Evolutionary conservation across 768 basidiomycete species (phyloP), one percentile per base, ranked within the genome.

Genomic region (Symmetrospora coprosmae): DNA sequence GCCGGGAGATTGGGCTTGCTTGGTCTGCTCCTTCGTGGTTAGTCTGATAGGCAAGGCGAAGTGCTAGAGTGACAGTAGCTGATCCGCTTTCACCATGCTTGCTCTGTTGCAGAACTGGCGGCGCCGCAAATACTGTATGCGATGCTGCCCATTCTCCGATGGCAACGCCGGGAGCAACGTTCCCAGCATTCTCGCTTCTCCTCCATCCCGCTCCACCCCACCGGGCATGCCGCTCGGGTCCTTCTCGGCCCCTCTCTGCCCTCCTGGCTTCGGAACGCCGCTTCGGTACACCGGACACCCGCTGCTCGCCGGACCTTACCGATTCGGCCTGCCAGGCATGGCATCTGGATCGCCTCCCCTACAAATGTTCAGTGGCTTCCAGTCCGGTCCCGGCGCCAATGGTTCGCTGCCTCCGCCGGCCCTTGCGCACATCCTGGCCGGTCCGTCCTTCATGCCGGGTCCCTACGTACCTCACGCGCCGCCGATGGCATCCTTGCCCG

Each of bases 1-100:
- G 53, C 53, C 53, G 7, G 53, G 53, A 11, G 53, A 56, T 23
- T 56, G 53, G 53, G 34, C n/a, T 40, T 56, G 53, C 39, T 30
- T 56, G 7, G 53, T 45, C 6, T 56, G 53, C 28, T 27, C 25
- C 31, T 56, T 56, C 41, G 40, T 45, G 19, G 53, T 56, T 14
- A 45, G 53, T 56, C 37, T 21, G 5, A 31, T 4, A n/a, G n/a
- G n/a, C n/a, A n/a, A n/a, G n/a, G n/a, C n/a, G n/a, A n/a, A n/a
- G n/a, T n/a, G n/a, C n/a, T n/a, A n/a, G n/a, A n/a, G n/a, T n/a
- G n/a, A n/a, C n/a, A n/a, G n/a, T n/a, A n/a, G n/a, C n/a, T n/a
- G n/a, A n/a, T n/a, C n/a, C n/a, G n/a, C n/a, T n/a, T n/a, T n/a
- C n/a, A n/a, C n/a, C n/a, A n/a, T n/a, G n/a, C 7, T 34, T 53